A percentile compares a stretch with the other conserved stretches of the same genome.
Evolutionary conservation across 768 basidiomycete species (phyloP).

Genomic region (Leccinum truebloodii): DNA sequence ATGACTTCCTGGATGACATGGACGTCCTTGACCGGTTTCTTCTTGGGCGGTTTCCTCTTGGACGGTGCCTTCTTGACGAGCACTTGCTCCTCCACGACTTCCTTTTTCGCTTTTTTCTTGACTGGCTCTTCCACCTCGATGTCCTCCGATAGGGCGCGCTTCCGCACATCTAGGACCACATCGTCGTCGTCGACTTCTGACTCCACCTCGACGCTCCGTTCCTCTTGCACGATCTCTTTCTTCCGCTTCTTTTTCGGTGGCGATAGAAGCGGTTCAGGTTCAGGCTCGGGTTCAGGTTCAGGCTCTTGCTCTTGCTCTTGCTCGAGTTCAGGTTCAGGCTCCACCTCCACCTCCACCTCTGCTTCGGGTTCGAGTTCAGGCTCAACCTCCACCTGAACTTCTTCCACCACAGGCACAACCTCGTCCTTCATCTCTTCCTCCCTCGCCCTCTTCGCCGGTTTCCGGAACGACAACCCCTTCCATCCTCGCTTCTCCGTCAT

Average conservation of each 20-base stretch:
- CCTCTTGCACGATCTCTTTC: conserved; percentile 42
- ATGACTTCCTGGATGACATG: conserved; percentile 51
- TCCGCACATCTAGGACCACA: conserved; percentile 37
- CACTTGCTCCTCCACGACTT: conserved; percentile 38
- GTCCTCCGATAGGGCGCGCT: conserved; percentile 48
- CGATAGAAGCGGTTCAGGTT: conserved; percentile 37
- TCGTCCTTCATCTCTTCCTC: conserved; percentile 33
- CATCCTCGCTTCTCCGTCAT: conserved; percentile 46
- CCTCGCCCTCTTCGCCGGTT: conserved; percentile 41
- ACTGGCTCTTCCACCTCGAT: conserved; percentile 34
- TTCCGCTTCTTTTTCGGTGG: conserved; percentile 61
- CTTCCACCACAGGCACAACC: conserved; percentile 21
- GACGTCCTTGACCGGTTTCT: conserved; percentile 34
- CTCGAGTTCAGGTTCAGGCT: conserved; percentile 24
- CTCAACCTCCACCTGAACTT: conserved; percentile 23
- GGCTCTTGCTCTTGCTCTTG: conserved; percentile 13
- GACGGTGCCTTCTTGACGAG: conserved; percentile 31
- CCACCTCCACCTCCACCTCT: conserved; percentile 32
- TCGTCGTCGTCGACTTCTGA: conserved; percentile 58
- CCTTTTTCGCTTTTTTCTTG: conserved; percentile 33
- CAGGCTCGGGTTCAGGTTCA: conserved; percentile 29
- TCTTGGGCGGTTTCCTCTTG: conserved; percentile 40
- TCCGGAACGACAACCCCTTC: conserved; percentile 48
- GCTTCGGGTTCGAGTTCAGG: too few relatives aligned
- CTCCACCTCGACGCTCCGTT: conserved; percentile 51